These are phyloP conservation scores for Incumbomyces delicatus DNA, from an alignment of 2,329 filamentous ascomycete genomes.

Conservation along the genomic window DNA sequence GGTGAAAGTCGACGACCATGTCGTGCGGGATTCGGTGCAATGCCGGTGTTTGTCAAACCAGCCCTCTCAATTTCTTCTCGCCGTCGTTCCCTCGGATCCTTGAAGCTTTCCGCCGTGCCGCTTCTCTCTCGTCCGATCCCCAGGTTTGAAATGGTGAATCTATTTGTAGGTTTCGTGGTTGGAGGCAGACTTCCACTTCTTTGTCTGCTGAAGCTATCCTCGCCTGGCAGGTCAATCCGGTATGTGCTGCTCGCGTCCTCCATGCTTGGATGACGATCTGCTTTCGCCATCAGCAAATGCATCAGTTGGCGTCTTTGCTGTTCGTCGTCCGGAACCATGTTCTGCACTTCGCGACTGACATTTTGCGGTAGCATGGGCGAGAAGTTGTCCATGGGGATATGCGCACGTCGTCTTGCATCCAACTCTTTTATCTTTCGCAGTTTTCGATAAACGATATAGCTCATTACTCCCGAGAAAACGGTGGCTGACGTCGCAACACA, in stretches of 20 bases:
- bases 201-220: constrained; percentile 6
- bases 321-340: constrained; percentile 26
- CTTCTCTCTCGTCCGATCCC: constrained; percentile 11
- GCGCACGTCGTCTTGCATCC: constrained; percentile 14
- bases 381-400: constrained; percentile 4
- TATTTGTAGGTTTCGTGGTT: constrained; percentile 4
- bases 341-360: constrained; percentile 2
- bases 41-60: neutral
- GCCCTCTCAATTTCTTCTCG: constrained; percentile 17
- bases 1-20: neutral
- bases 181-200: constrained; percentile 15
- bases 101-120: constrained; percentile 12
- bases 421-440: constrained; percentile 14
- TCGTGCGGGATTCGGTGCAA: neutral
- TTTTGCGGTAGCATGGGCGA: neutral
- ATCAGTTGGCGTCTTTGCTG: constrained; percentile 30
- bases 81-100: constrained; percentile 16
- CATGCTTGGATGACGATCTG: constrained; percentile 20
- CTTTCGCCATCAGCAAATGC: constrained; percentile 27
- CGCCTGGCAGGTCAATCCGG: constrained; percentile 21
- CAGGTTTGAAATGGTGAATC: constrained; percentile 11
- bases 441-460: constrained; percentile 14
- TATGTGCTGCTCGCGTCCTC: constrained; percentile 23
- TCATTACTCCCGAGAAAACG: constrained; percentile 10
- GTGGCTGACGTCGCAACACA: constrained; percentile 12